Evolutionary conservation across 768 basidiomycete species (phyloP).

Genomic region (Leucogyrophana mollusca): DNA sequence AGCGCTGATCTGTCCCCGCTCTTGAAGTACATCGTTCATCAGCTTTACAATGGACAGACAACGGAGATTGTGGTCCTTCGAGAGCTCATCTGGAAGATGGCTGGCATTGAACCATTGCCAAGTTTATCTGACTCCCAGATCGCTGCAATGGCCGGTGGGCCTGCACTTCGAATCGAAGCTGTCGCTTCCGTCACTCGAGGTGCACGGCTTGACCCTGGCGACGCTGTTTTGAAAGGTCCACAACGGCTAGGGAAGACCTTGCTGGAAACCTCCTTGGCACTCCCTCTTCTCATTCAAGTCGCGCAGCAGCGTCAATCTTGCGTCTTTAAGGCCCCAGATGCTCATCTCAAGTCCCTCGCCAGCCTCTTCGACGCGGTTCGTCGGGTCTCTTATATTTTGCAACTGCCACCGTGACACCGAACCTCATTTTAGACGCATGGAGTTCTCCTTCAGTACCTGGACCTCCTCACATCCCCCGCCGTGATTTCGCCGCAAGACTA

Average conservation of each 20-base stretch:
- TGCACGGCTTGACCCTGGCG: conserved; percentile 64
- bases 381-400: conserved; percentile 19
- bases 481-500: conserved; percentile 73
- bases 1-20: conserved; percentile 80
- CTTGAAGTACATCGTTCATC: conserved; percentile 88
- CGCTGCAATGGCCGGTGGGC: conserved; percentile 87
- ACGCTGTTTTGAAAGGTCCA: conserved; percentile 63
- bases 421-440: conserved; percentile 71
- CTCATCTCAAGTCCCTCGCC: conserved; percentile 83
- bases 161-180: conserved; percentile 82
- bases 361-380: conserved; percentile 87
- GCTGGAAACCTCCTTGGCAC: conserved; percentile 70
- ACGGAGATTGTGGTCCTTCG: conserved; percentile 90
- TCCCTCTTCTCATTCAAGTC: conserved; percentile 88
- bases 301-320: conserved; percentile 90
- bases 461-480: conserved; percentile 74
- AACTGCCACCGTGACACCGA: conserved; percentile 18
- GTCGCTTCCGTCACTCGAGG: conserved; percentile 79
- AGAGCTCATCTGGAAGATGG: conserved; percentile 94
- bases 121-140: conserved; percentile 89
- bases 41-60: conserved; percentile 77
- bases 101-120: conserved; percentile 88
- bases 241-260: conserved; percentile 64
- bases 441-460: conserved; percentile 88
- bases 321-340: conserved; percentile 69